Percentiles rank a stretch among this genome's conserved stretches.
Conservation (phyloP, 768 basidiomycete species). For the Cubamyces sp. region DNA sequence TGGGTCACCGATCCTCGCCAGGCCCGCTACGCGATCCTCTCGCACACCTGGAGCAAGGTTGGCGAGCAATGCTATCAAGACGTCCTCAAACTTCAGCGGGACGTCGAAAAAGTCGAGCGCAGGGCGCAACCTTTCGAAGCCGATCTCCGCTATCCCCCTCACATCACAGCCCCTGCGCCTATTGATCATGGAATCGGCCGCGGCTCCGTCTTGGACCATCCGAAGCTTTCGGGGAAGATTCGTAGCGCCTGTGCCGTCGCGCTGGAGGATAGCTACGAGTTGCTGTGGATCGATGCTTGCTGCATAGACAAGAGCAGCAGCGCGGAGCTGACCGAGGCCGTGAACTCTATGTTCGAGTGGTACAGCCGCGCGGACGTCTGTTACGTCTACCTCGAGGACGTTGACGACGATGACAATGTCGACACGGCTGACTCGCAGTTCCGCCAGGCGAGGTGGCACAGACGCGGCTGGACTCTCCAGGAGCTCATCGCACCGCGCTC, state of each 20-base stretch:
- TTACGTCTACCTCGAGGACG: slow-evolving; percentile 10
- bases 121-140: too few species aligned
- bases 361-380: slow-evolving; percentile 12
- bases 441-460: slow-evolving; percentile 8
- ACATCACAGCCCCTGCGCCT: too few species aligned
- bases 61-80: too few species aligned
- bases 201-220: too few species aligned
- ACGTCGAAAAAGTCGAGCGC: too few species aligned
- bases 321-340: slow-evolving; percentile 10
- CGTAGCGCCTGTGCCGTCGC: background rate
- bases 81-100: too few species aligned
- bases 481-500: slow-evolving; percentile 8
- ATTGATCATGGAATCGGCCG: too few species aligned
- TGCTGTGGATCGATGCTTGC: background rate
- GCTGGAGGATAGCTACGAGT: background rate
- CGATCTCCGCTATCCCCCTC: too few species aligned
- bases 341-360: slow-evolving; percentile 15
- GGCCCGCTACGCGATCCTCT: too few species aligned
- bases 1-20: too few species aligned
- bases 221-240: background rate
- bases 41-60: too few species aligned
- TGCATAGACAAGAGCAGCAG: slow-evolving; percentile 10
- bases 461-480: slow-evolving; percentile 11
- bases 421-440: background rate
- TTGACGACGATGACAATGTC: slow-evolving; percentile 1